A percentile compares a stretch with the other conserved stretches of the same genome.
phyloP scores from a whole-genome alignment of 2,329 filamentous ascomycete genomes.

The Fusarium paranaense region DNA sequence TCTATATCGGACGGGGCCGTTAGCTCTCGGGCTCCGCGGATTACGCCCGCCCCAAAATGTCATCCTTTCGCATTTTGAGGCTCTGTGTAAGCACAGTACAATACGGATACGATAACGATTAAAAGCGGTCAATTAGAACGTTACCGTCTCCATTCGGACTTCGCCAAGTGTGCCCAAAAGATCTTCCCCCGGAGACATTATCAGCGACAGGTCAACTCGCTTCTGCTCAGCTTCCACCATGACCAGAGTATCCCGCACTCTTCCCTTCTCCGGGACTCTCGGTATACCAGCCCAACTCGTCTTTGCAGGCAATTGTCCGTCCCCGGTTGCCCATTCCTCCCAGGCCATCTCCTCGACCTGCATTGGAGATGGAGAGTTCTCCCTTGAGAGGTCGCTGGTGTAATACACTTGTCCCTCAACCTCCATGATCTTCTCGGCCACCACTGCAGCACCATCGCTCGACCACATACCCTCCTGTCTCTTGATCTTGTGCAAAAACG shows the following conservation, averaged over 20 bases:
- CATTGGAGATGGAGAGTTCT: neutral
- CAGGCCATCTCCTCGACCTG: slow-evolving; percentile 28
- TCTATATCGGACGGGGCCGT: neutral
- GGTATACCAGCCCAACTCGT: slow-evolving; percentile 39
- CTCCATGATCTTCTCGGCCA: slow-evolving; percentile 34
- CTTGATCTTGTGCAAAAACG: slow-evolving; percentile 40
- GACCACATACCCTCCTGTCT: slow-evolving; percentile 50
- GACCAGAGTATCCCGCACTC: slow-evolving; percentile 41
- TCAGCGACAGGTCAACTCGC: slow-evolving; percentile 33
- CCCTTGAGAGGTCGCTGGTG: slow-evolving; percentile 19
- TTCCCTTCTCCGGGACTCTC: slow-evolving; percentile 32
- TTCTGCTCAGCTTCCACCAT: slow-evolving; percentile 33
- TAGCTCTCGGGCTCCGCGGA: neutral
- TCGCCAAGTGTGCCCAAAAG: slow-evolving; percentile 20
- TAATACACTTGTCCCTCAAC: slow-evolving; percentile 38
- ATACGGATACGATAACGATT: slow-evolving; percentile 28
- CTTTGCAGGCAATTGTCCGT: slow-evolving; percentile 12
- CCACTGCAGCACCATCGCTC: slow-evolving; percentile 45
- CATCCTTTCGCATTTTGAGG: neutral
- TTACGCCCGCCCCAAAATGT: neutral
- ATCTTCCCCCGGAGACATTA: slow-evolving; percentile 37
- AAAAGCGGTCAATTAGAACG: slow-evolving; percentile 14
- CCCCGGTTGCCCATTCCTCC: slow-evolving; percentile 37
- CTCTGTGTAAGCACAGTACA: neutral
- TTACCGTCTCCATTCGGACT: slow-evolving; percentile 23